Evolutionary conservation across 345 rosid species (phyloP).

Genomic region (Populus davidiana): DNA sequence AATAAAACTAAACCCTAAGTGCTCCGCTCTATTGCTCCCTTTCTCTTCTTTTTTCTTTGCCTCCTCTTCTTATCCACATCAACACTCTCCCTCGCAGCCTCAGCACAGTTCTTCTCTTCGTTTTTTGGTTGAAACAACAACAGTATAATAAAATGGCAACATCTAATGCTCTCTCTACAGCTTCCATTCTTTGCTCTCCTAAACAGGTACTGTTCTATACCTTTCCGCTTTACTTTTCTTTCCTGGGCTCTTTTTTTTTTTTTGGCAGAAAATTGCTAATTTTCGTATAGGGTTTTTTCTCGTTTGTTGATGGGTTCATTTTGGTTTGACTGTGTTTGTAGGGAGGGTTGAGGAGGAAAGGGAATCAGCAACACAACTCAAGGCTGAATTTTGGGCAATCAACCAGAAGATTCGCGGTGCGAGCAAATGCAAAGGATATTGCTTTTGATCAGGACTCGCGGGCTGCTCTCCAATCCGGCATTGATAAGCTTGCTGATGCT

Average conservation of each 20-base stretch:
- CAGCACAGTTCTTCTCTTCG: background rate
- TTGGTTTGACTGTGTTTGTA: background rate
- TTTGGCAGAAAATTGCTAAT: background rate
- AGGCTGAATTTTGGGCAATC: conserved; percentile 50
- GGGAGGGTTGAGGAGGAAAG: conserved; percentile 40
- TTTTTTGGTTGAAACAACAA: background rate
- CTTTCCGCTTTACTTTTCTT: background rate
- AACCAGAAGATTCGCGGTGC: conserved; percentile 54
- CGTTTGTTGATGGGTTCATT: background rate
- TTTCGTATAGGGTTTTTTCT: background rate
- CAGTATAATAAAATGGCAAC: conserved; percentile 51
- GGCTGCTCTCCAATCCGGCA: conserved; percentile 80
- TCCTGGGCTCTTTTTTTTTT: background rate
- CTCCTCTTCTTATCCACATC: conserved; percentile 39
- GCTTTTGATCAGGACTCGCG: conserved; percentile 84
- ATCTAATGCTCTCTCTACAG: conserved; percentile 66
- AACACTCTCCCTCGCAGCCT: background rate
- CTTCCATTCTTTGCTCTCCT: conserved; percentile 65
- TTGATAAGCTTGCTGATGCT: conserved; percentile 91
- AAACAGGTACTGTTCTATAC: conserved; percentile 46
- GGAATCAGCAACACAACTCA: conserved; percentile 46
- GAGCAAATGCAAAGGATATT: conserved; percentile 80
- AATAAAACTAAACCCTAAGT: conserved; percentile 53
- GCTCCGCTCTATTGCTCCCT: background rate
- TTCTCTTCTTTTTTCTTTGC: background rate